Conservation (phyloP, 1,284 basidiomycete genomes). For the Pholiota adiposa region DNA sequence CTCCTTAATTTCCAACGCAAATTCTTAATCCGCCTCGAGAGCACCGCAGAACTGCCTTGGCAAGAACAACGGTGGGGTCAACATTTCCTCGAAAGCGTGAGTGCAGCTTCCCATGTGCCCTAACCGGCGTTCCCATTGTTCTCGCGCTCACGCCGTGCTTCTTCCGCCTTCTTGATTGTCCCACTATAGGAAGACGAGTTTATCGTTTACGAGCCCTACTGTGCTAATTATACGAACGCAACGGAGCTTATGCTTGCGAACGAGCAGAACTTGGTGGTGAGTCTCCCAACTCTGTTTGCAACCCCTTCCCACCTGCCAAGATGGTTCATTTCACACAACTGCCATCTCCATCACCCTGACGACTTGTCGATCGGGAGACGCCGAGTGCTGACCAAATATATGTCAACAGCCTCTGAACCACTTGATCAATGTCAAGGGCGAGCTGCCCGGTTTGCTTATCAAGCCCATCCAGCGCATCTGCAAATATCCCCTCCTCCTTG, state of each 20-base stretch:
- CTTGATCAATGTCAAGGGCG: conserved; percentile 83
- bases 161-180: conserved; percentile 32
- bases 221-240: conserved; percentile 92
- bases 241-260: conserved; percentile 86
- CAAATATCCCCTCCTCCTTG: conserved; percentile 90
- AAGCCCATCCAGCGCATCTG: conserved; percentile 91
- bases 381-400: conserved; percentile 42
- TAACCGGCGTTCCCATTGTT: conserved; percentile 42
- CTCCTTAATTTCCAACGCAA: conserved; percentile 96
- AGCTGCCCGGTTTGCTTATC: conserved; percentile 91
- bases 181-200: conserved; percentile 88
- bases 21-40: conserved; percentile 94
- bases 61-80: conserved; percentile 90
- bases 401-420: conserved; percentile 67
- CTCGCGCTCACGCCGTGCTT: conserved; percentile 33
- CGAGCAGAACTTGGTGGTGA: conserved; percentile 82
- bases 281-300: conserved; percentile 38
- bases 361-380: conserved; percentile 33
- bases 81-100: conserved; percentile 80
- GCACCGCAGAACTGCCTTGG: conserved; percentile 83
- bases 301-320: conserved; percentile 23
- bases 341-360: conserved; percentile 44
- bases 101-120: conserved; percentile 42
- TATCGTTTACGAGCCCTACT: conserved; percentile 95
- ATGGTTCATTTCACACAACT: conserved; percentile 25